Evolutionary conservation across 371 early-diverging fungal species (phyloP), one percentile per base, ranked within the genome.

Genomic region (Lichtheimia ramosa): DNA sequence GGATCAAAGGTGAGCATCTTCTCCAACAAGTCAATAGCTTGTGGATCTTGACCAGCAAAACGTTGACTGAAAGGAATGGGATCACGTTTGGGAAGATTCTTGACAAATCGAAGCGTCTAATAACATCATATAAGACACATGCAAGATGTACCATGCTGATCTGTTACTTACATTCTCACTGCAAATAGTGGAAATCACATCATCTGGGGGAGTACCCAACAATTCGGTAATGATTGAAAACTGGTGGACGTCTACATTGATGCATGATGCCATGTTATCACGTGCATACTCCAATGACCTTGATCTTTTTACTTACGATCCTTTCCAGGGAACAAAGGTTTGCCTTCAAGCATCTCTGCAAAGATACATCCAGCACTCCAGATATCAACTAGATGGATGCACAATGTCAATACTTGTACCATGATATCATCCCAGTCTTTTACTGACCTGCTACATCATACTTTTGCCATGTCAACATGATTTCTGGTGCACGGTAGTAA

Each of bases 341-440:
- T 93, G 67, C 94, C 93, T 69, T 93, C 93, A 46, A 97, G 74
- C 88, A 99, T 94, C 79, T 99, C 99, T 34, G 96, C 96, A 67
- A 99, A 91, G 58, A 99, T 99, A 78, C 99, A 99, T 20, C 99
- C 99, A n/a, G 97, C 84, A 75, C 94, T 94, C 99, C 99, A 99
- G 68, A 99, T 94, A 79, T 99, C 99, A 34, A 99, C 94, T 88
- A 65, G 27, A 28, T 21, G 16, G 2, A 8, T 52, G 13, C 52
- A 23, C 34, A 21, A 1, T 13, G 16, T 50, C 50, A 40, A 18
- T 43, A n/a, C 48, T 41, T 48, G 46, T n/a, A 14, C 12, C 25
- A 51, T 49, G 12, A 10, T 46, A 43, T 43, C n/a, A 18, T 18
- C 46, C 46, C 16, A 18, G n/a, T 46, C 7, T 46, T 46, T 21